phyloP scores from a whole-genome alignment of 176 grass and related monocot species.

The Oropetium thomaeum region DNA sequence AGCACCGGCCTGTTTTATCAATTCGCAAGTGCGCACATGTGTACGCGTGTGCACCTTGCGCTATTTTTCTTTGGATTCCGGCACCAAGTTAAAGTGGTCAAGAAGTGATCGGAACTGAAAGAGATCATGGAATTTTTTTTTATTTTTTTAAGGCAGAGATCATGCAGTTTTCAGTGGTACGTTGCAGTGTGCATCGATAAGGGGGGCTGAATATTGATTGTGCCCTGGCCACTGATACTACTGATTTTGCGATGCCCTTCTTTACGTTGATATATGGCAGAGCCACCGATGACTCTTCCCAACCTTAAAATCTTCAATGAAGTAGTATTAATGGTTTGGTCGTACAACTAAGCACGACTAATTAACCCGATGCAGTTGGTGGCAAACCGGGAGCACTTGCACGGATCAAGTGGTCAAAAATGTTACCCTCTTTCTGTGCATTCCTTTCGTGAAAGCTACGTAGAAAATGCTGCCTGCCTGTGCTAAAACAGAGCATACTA shows the following conservation, averaged over 20 bases:
- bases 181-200: neutral
- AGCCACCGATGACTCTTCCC: constrained; percentile 16
- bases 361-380: constrained; percentile 2
- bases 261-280: constrained; percentile 41
- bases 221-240: constrained; percentile 35
- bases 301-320: constrained; percentile 52
- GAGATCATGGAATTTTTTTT: neutral
- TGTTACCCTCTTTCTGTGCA: constrained; percentile 4
- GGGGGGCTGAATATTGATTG: neutral
- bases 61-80: neutral
- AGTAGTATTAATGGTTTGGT: constrained; percentile 10
- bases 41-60: neutral
- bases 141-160: no score
- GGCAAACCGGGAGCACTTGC: constrained; percentile 42
- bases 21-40: neutral
- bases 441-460: constrained; percentile 25
- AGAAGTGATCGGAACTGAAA: neutral
- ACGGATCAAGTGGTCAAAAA: constrained; percentile 33
- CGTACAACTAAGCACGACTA: constrained; percentile 19
- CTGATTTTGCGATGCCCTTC: no score
- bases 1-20: constrained; percentile 5
- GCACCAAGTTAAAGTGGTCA: neutral
- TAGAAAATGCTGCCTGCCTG: constrained; percentile 12
- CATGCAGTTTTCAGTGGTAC: neutral
- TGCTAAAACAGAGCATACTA: constrained; percentile 27